Base-by-base conservation (phyloP, 306 rosid species). In the Astragalus membranaceus region DNA sequence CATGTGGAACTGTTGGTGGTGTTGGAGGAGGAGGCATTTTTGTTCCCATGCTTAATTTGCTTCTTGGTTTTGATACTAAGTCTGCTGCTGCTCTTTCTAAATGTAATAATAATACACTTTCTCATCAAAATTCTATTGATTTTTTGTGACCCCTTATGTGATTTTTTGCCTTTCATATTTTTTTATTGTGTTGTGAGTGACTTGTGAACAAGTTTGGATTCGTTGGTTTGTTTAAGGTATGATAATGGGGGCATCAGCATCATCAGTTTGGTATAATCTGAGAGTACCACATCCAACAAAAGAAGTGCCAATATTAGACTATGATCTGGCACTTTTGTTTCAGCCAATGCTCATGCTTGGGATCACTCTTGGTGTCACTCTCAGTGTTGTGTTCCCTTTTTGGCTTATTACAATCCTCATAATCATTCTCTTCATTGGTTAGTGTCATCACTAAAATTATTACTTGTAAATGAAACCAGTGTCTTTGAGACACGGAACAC, bases 321-420 rank as follows among this genome's bases (percentile, higher is more conserved):
- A 93, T 51, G 94, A 93, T 78, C 55, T 93, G 13, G 97, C 98
- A 0, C 93, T 93, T 69, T 82, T 93, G 26, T 93, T 93, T 44
- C 97, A 90, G 69, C 98, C 98, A 20, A 85, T 93, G 98, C 88
- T 87, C 53, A 88, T 90, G 98, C 97, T 93, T 70, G 97, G 96
- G 6, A 88, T 93, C 83, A 93, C 94, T 64, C 15, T 93, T 50
- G 98, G 97, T 41, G 98, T 90, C 44, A 7, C 94, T 62, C 92
- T 90, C 8, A 90, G 97, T 54, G 98, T 93, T 42, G 94, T 93
- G 8, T 93, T 93, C 67, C 98, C 98, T n/a, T 93, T 79, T 59
- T 93, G 97, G 98, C 96, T 90, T 43, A 93, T 93, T 79, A 93
- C 96, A 42, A 80, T 88, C 14, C 98, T 90, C 69, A 87, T 90